Base-by-base conservation (phyloP, 768 basidiomycete genomes). In the Kwoniella sp. region DNA sequence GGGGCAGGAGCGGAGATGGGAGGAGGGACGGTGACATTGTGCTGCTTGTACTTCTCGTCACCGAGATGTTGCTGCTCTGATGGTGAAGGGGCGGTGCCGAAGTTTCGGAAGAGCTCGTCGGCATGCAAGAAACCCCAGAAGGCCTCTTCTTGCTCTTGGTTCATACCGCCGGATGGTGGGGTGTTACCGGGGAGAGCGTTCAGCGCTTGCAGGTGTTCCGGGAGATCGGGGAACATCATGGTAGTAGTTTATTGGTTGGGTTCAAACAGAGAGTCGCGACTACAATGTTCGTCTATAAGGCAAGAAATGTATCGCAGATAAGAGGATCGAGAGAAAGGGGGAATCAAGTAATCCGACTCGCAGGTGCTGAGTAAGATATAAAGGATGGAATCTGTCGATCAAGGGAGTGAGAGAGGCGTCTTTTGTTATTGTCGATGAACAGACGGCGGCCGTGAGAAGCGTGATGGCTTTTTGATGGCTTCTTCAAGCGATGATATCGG, bases 81-180 rank as follows among this genome's bases (percentile, higher is more conserved):
- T 27, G 63, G 63, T 30, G 65, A 67, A 12, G 73, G 73, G 10
- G 40, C 56, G 52, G 63, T 62, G 29, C 71, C 71, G 67, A 76
- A 76, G 69, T 74, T 74, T 52, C 62, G 37, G 57, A 74, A 74
- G 12, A 76, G 62, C 25, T 73, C 68, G 57, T 73, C 74, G 50
- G 74, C 69, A 55, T 71, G 68, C 25, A 76, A 49, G 53, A 67
- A 76, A 15, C 67, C 69, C 71, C 71, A 76, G 37, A 76, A 71
- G 1, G 70, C 73, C 29, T 74, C 73, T 54, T 76, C 72, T 17
- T 65, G 57, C 49, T 73, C 70, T 30, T 53, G 52, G 60, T 71
- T 68, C 58, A 68, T 63, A 13, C 50, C 63, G 19, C 54, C 48
- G 12, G 63, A 63, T 13, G 58, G 40, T 12, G 71, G 66, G 10